Percentiles rank a stretch among this genome's conserved stretches.
Conservation (phyloP, 2,329 filamentous ascomycete genomes). For the Fonsecaea pedrosoi region DNA sequence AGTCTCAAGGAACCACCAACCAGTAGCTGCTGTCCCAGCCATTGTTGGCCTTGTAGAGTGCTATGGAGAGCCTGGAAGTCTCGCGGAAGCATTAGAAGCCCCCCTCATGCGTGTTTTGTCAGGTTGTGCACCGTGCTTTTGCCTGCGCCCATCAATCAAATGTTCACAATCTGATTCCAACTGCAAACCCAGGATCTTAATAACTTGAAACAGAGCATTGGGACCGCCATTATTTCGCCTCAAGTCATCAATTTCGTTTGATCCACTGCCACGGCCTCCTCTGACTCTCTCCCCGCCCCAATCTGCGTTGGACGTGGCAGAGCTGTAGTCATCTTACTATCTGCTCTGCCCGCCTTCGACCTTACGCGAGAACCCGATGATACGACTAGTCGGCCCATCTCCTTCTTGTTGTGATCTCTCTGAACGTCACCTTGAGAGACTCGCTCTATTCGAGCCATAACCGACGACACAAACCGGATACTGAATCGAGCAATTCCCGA, state of each 20-base stretch:
- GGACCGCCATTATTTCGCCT: constrained; percentile 15
- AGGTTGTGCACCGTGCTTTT: constrained; percentile 17
- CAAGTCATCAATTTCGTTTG: constrained; percentile 25
- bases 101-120: constrained; percentile 25
- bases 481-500: background rate
- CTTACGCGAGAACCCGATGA: constrained; percentile 16
- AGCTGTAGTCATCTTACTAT: constrained; percentile 31
- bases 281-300: constrained; percentile 16
- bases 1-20: background rate
- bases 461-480: background rate
- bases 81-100: constrained; percentile 7
- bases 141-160: constrained; percentile 24
- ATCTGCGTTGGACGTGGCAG: constrained; percentile 22
- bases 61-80: constrained; percentile 12
- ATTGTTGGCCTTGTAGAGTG: constrained; percentile 2
- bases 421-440: background rate
- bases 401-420: constrained; percentile 6
- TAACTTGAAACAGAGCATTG: constrained; percentile 26
- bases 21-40: constrained; percentile 1
- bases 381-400: constrained; percentile 6
- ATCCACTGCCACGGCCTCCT: background rate
- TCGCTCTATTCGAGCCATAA: constrained; percentile 1
- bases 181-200: background rate
- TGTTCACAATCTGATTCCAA: constrained; percentile 8
- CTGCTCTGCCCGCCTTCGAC: constrained; percentile 10